Base-by-base conservation (phyloP, 2,329 filamentous ascomycete genomes). In the Ascochyta pisi region DNA sequence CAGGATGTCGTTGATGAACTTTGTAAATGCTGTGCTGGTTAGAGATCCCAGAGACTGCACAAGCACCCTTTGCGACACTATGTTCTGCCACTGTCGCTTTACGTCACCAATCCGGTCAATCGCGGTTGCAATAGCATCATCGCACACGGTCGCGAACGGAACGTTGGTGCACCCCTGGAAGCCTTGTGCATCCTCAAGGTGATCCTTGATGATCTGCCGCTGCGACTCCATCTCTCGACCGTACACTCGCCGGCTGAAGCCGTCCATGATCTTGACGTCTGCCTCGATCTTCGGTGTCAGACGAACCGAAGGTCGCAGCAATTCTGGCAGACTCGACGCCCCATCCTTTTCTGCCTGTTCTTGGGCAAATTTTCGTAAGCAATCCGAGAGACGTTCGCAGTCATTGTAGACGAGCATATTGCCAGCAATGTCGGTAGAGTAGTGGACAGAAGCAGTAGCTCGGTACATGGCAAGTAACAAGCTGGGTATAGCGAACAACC, bases 381-480 rank as follows among this genome's bases (percentile, higher is more conserved):
- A 79, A 57, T 84, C 81, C 3, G 83, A 81, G 4, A 89, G 78
- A 53, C 84, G 84, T 40, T 82, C 76, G 58, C 83, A 82, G 70
- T 89, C 86, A 64, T 89, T 89, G 75, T 88, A 89, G 41, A 87
- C 79, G 49, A 86, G 82, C 81, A 89, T 87, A 63, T 86, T 83
- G 6, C 84, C 84, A 3, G 81, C 79, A 16, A 76, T 76, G 35
- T 86, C 81, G 13, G 84, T 79, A 0, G 85, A 81, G 70, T 95
- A 95, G 67, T 90, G 90, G 54, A 89, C 84, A 0, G 89, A 86
- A 5, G 90, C 89, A 2, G 92, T 86, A 3, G 90, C 90, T 45
- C 91, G 83, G 73, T 92, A 95, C 76, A 93, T 85, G n/a, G 90
- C 89, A 39, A 95, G 78, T 1, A 88, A 82, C 16, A 92, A 83